Evolutionary conservation across 1,284 basidiomycete species (phyloP).

Genomic region (Meira nashicola): DNA sequence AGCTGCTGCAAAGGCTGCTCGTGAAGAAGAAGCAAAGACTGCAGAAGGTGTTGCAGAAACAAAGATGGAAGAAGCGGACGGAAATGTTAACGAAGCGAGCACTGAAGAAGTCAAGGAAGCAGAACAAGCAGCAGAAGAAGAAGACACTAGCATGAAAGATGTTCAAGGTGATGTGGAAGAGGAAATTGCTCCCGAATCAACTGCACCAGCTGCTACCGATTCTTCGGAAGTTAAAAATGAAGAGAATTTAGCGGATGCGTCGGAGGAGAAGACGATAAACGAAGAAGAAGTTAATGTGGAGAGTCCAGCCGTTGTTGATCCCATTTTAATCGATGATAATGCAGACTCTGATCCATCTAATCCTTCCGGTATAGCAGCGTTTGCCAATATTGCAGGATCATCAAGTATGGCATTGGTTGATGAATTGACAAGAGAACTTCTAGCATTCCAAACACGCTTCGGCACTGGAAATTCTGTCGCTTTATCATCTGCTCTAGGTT

Average conservation of each 20-base stretch:
- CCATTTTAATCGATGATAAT: not conserved
- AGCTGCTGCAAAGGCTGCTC: not conserved
- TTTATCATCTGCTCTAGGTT: too few relatives aligned
- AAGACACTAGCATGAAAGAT: too few relatives aligned
- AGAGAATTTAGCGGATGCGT: too few relatives aligned
- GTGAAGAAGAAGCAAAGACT: not conserved
- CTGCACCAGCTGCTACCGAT: not conserved
- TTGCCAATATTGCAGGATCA: not conserved
- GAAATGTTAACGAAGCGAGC: too few relatives aligned
- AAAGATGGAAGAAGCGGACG: too few relatives aligned
- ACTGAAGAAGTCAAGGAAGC: too few relatives aligned
- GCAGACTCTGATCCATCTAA: not conserved
- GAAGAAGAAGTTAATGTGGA: not conserved
- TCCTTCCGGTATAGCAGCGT: not conserved
- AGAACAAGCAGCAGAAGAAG: too few relatives aligned
- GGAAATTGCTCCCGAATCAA: not conserved
- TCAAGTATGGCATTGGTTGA: constrained; percentile 47
- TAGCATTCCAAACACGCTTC: constrained; percentile 23
- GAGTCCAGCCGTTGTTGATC: not conserved
- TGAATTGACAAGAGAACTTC: constrained; percentile 46
- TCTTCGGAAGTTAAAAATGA: not conserved
- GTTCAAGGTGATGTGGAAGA: not conserved
- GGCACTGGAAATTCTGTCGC: not conserved
- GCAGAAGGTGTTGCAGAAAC: not conserved
- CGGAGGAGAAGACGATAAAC: too few relatives aligned